phyloP scores from a whole-genome alignment of 2,329 filamentous ascomycete genomes.

The Beauveria brongniartii region DNA sequence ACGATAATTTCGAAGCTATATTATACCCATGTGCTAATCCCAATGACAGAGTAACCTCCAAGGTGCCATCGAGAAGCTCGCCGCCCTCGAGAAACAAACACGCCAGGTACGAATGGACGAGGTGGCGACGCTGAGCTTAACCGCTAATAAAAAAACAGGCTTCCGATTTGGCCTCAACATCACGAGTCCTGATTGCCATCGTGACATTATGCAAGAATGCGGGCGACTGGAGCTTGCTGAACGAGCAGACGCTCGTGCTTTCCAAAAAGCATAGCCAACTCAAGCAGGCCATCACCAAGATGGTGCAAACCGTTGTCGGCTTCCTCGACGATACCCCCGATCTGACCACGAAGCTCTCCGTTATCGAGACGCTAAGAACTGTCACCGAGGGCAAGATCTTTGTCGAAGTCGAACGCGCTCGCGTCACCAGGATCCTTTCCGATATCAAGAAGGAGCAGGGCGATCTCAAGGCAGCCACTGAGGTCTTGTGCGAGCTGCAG shows the following conservation, averaged over 20 bases:
- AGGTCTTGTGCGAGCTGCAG: slow-evolving; percentile 93
- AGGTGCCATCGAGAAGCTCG: slow-evolving; percentile 87
- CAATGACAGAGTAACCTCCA: slow-evolving; percentile 61
- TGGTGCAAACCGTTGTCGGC: slow-evolving; percentile 93
- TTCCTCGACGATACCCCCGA: slow-evolving; percentile 83
- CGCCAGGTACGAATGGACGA: slow-evolving; percentile 64
- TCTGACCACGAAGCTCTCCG: slow-evolving; percentile 78
- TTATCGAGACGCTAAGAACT: slow-evolving; percentile 91
- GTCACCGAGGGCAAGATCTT: slow-evolving; percentile 99
- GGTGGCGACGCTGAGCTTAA: background rate
- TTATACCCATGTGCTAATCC: background rate
- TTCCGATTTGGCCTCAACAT: slow-evolving; percentile 92
- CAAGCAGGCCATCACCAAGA: slow-evolving; percentile 97
- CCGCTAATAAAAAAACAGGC: slow-evolving; percentile 47
- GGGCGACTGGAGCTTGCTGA: slow-evolving; percentile 88
- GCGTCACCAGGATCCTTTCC: slow-evolving; percentile 89
- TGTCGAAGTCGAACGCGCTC: slow-evolving; percentile 94
- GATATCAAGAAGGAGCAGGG: slow-evolving; percentile 97
- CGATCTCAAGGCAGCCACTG: slow-evolving; percentile 80
- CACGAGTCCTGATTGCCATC: slow-evolving; percentile 76
- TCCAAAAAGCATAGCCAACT: slow-evolving; percentile 99
- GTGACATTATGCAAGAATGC: slow-evolving; percentile 91
- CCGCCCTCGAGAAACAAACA: slow-evolving; percentile 88
- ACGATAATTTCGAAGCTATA: slow-evolving; percentile 12
- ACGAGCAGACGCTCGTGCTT: slow-evolving; percentile 89